Evolutionary conservation across 2,329 filamentous ascomycete species (phyloP), one percentile per base, ranked within the genome.

Genomic region (Beauveria caledonica): DNA sequence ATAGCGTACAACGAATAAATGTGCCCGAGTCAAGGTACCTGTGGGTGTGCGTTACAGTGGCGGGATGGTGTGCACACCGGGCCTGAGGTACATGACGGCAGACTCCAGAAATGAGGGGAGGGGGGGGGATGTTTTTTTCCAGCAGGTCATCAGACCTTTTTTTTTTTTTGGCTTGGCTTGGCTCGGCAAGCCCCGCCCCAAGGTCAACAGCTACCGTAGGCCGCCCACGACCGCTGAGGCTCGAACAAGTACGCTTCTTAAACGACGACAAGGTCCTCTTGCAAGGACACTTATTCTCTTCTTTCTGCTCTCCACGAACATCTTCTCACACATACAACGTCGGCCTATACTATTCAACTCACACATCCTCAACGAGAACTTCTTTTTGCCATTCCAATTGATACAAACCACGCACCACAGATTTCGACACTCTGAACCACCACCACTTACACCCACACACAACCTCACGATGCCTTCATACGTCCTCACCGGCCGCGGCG

Each of bases 401-500:
- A 33, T 9, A 8, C 39, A 54, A 10, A 19, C 36, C 6, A 33
- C 29, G 29, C 29, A 3, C 33, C 5, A 13, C 33, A 15, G 11
- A 36, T 15, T 23, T 48, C 54, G 29, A 60, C 11, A 13, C 71
- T 61, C 53, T 80, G 79, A 75, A 65, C 73, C 75, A 65, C 74
- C 62, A 67, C 68, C 66, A 76, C 73, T 72, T 78, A 75, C 62
- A 76, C 76, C 63, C 70, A 80, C 73, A 76, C 74, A 58, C 27
- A 77, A 80, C 70, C 77, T 59, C 50, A 60, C 66, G 55, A 71
- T 75, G 67, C 74, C 79, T 71, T 56, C 59, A 36, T 79, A 77
- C 76, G 74, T 76, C 56, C 79, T 82, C 73, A 76, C 78, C 7
- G 81, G 81, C 64, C 80, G 81, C 58, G 81, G 81, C 64, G 81